Percentiles rank a stretch among this genome's conserved stretches.
phyloP scores from a whole-genome alignment of 23 red algal species.

The Chondrus crispus region DNA sequence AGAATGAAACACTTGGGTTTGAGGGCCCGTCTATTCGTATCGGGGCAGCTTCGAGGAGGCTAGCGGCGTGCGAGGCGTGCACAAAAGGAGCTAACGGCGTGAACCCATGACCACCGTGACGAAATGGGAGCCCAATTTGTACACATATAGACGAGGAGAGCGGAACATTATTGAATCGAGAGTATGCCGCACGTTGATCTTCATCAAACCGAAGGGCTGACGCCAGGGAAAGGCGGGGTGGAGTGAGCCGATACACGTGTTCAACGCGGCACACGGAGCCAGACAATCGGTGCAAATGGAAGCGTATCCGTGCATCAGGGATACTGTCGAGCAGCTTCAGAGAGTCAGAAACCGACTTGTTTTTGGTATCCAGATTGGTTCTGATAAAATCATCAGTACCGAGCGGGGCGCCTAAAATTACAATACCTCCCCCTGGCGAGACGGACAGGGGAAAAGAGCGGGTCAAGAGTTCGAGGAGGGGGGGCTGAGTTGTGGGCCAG shows the following conservation, averaged over 20 bases:
- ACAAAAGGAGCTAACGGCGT: neutral
- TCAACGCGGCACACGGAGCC: neutral
- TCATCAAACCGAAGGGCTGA: neutral
- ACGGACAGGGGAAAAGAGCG: no score
- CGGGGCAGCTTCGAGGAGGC: neutral
- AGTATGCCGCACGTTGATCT: neutral
- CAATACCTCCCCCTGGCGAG: no score
- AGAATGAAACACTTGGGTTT: no score
- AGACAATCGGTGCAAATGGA: neutral
- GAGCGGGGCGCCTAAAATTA: no score
- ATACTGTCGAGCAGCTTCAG: neutral
- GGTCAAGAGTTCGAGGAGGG: no score
- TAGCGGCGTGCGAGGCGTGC: neutral
- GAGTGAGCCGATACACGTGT: neutral
- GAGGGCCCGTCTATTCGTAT: no score
- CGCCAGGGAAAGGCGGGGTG: neutral
- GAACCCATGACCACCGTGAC: neutral
- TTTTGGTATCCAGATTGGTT: no score
- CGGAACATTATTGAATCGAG: neutral
- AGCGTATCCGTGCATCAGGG: neutral
- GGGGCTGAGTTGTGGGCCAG: no score
- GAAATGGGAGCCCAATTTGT: neutral
- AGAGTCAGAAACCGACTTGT: no score
- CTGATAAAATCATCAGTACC: no score
- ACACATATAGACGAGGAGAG: neutral